Evolutionary conservation across 441 rosid species (phyloP), one percentile per base, ranked within the genome.

Genomic region (Erysimum pusillum): DNA sequence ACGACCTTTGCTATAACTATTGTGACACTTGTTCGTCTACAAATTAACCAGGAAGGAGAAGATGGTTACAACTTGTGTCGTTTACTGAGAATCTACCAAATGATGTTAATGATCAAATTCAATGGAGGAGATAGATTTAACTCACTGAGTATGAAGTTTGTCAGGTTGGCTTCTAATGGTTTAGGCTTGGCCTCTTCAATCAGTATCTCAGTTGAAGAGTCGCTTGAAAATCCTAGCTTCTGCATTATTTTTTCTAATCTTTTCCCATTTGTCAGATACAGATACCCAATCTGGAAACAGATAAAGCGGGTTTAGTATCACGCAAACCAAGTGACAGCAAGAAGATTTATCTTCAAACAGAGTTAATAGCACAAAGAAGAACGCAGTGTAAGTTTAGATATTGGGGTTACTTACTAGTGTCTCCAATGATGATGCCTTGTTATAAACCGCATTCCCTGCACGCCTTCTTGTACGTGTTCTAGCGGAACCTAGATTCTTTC

Each of bases 341-440:
- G 28, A 49, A 75, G 46, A 36, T 36, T 34, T 42, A 32, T 20
- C 12, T 44, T 22, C 57, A 74, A 65, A 14, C 69, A 36, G 32
- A 63, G n/a, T n/a, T n/a, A 11, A 6, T 49, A 17, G 69, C 14
- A 61, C 31, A 69, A 18, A 44, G 56, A 68, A 48, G 57, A 20
- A 17, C 12, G 15, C n/a, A 18, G 46, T 64, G 49, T 59, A 46
- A 45, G 70, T 62, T 67, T 18, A 42, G 57, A 9, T 8, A 49
- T 3, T 3, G 11, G 6, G 63, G 42, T 7, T 9, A 75, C 92
- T 78, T 58, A 94, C 98, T 34, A 90, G 87, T 34, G 98, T 88
- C 81, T 94, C 98, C 60, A 94, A 68, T n/a, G 98, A 94, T 45
- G 98, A 94, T 51, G 98, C 98, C 67, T 92, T 82, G 79, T 92